phyloP scores from a whole-genome alignment of 306 rosid species.

The Begonia masoniana region DNA sequence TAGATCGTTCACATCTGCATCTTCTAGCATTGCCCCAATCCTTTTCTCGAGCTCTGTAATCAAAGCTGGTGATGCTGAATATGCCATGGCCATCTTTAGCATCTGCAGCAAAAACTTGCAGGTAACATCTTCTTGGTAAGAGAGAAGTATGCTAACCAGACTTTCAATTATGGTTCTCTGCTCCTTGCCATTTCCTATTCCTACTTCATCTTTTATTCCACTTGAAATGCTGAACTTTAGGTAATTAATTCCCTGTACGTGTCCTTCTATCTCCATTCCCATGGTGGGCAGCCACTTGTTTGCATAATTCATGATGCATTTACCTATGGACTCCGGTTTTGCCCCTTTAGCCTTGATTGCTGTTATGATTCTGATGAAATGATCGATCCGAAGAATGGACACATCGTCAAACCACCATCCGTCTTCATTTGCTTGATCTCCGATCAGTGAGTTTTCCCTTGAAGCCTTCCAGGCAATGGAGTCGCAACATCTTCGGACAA shows the following conservation, averaged over 20 bases:
- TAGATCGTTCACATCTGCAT: constrained; percentile 73
- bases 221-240: constrained; percentile 45
- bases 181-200: constrained; percentile 41
- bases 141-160: constrained; percentile 70
- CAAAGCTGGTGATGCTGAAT: constrained; percentile 70
- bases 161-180: constrained; percentile 59
- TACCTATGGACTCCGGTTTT: constrained; percentile 56
- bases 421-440: constrained; percentile 30
- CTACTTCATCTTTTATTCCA: constrained; percentile 32
- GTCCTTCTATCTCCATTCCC: constrained; percentile 55
- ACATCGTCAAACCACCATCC: constrained; percentile 61
- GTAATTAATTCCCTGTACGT: constrained; percentile 49
- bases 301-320: constrained; percentile 68
- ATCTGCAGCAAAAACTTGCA: constrained; percentile 69
- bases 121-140: constrained; percentile 67
- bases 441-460: constrained; percentile 24
- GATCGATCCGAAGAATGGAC: constrained; percentile 43
- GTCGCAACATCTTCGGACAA: constrained; percentile 89
- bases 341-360: constrained; percentile 53
- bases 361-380: constrained; percentile 53
- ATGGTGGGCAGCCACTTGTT: constrained; percentile 59
- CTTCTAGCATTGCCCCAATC: constrained; percentile 70
- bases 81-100: constrained; percentile 70
- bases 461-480: constrained; percentile 83
- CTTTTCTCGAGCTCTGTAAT: constrained; percentile 83